These are phyloP conservation scores for Escovopsis sp. DNA, from an alignment of 2,329 filamentous ascomycete genomes.

Conservation along the genomic window DNA sequence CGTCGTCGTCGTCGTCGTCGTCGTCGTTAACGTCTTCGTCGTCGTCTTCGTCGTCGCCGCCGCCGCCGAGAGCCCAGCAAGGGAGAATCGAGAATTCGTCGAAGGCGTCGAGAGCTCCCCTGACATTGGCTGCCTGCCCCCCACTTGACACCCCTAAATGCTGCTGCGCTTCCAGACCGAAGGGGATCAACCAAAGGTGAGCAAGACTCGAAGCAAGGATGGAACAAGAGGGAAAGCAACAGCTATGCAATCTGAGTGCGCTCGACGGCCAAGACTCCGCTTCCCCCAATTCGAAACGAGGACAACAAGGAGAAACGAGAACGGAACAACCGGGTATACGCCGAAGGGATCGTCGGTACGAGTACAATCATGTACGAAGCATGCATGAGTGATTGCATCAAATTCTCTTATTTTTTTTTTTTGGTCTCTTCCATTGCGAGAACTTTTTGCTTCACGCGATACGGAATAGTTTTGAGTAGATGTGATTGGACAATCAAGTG, in stretches of 20 bases:
- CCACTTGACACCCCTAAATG: background rate
- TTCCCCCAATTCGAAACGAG: background rate
- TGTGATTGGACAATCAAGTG: background rate
- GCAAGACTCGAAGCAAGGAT: background rate
- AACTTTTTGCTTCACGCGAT: background rate
- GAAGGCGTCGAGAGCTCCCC: slow-evolving; percentile 3
- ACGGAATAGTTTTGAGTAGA: background rate
- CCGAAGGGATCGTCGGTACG: too few relatives aligned
- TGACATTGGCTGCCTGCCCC: slow-evolving; percentile 4
- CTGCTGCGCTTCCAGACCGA: background rate
- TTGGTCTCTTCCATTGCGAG: background rate
- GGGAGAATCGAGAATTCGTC: slow-evolving; percentile 3
- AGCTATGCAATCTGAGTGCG: background rate
- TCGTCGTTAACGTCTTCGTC: slow-evolving; percentile 3
- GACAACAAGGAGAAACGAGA: background rate
- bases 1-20: slow-evolving; percentile 8
- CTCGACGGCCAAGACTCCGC: background rate
- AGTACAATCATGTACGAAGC: too few relatives aligned
- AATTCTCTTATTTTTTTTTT: background rate
- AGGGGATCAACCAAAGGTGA: background rate
- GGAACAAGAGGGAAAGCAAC: background rate
- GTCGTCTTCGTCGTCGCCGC: slow-evolving; percentile 4
- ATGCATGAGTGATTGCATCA: too few relatives aligned
- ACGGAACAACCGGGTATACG: background rate
- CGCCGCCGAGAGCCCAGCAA: slow-evolving; percentile 5